Conservation (phyloP, 2,329 filamentous ascomycete species). For the Penicillium oxalicum region DNA sequence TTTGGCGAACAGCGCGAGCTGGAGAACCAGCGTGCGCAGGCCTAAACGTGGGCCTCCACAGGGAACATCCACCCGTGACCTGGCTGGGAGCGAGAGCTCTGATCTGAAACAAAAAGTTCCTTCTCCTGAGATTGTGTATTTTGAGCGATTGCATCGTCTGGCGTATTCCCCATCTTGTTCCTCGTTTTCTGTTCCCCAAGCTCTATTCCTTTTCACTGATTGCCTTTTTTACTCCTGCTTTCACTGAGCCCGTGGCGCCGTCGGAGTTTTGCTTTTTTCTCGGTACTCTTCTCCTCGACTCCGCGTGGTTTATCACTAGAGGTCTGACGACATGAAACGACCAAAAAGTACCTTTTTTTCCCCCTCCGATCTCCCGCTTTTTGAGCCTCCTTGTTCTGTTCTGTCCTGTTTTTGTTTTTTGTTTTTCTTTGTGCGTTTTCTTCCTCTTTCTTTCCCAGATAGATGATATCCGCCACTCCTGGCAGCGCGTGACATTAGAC, state of each 20-base stretch:
- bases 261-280: conserved; percentile 16
- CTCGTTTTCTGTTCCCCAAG: no score
- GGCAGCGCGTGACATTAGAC: conserved; percentile 9
- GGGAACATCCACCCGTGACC: neutral
- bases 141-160: conserved; percentile 31
- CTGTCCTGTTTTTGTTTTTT: no score
- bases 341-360: no score
- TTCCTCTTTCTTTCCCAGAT: neutral
- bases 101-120: conserved; percentile 6
- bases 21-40: conserved; percentile 40
- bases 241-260: conserved; percentile 21
- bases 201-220: no score
- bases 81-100: no score
- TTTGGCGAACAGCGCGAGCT: conserved; percentile 83
- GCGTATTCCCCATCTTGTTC: conserved; percentile 13
- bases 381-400: no score
- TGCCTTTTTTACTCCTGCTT: conserved; percentile 2
- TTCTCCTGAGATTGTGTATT: conserved; percentile 12
- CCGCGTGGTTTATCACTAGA: no score
- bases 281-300: no score
- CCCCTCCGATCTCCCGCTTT: no score
- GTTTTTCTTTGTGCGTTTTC: no score
- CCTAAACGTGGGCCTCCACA: conserved; percentile 9
- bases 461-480: conserved; percentile 14
- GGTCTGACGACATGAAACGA: no score